These are phyloP conservation scores for Boletus tomentosulus DNA, from an alignment of 768 basidiomycete genomes.

Conservation along the genomic window DNA sequence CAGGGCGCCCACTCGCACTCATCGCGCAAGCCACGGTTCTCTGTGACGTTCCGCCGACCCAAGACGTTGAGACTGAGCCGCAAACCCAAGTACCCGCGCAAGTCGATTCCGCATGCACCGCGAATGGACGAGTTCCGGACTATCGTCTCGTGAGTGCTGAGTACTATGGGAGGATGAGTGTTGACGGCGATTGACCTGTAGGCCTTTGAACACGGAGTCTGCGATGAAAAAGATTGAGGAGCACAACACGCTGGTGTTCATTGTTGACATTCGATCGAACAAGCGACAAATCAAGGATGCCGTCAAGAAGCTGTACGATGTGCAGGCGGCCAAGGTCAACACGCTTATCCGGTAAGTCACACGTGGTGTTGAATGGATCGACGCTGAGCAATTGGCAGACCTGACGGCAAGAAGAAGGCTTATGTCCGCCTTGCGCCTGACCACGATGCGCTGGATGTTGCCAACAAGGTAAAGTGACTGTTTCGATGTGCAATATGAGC, in stretches of 20 bases:
- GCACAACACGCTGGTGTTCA: conserved; percentile 98
- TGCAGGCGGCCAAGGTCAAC: conserved; percentile 94
- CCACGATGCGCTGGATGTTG: conserved; percentile 94
- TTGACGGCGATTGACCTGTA: conserved; percentile 23
- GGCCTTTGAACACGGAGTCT: conserved; percentile 89
- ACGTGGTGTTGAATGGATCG: background rate
- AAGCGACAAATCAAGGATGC: conserved; percentile 99
- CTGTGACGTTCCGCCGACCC: conserved; percentile 93
- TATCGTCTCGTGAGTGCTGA: conserved; percentile 70
- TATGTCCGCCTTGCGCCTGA: conserved; percentile 95
- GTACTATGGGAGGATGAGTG: background rate
- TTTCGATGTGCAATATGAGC: too few species aligned
- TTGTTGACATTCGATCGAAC: conserved; percentile 92
- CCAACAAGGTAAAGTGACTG: conserved; percentile 74
- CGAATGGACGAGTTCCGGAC: conserved; percentile 97
- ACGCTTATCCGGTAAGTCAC: conserved; percentile 86
- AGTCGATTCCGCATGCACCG: conserved; percentile 86
- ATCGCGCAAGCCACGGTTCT: conserved; percentile 75
- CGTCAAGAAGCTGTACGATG: conserved; percentile 98
- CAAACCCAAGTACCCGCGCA: conserved; percentile 91
- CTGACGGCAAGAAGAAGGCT: conserved; percentile 99
- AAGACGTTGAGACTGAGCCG: conserved; percentile 86
- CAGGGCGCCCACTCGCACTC: conserved; percentile 78
- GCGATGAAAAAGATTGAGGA: conserved; percentile 99
- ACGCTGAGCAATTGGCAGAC: conserved; percentile 42